Percentiles rank a stretch among this genome's conserved stretches.
Conservation (phyloP, 371 early-diverging fungal genomes). For the Ordospora colligata region DNA sequence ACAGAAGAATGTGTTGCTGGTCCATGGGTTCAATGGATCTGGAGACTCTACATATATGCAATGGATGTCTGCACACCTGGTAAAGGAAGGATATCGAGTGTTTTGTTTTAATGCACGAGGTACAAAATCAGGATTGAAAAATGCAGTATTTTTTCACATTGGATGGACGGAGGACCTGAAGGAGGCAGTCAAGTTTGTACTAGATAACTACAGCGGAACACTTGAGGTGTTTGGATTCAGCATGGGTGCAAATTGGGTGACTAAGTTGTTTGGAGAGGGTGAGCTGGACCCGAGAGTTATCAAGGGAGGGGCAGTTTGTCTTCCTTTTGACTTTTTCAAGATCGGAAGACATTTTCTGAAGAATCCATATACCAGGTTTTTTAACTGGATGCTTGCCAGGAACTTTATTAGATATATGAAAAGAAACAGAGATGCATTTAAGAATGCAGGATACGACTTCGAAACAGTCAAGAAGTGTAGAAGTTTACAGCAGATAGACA, state of each 20-base stretch:
- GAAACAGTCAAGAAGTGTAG: slow-evolving; percentile 1
- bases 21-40: slow-evolving; percentile 59
- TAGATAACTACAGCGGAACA: slow-evolving; percentile 49
- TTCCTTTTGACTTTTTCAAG: slow-evolving; percentile 58
- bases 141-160: slow-evolving; percentile 55
- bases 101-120: slow-evolving; percentile 57
- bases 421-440: slow-evolving; percentile 35
- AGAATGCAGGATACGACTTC: slow-evolving; percentile 17
- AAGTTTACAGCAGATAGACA: slow-evolving; percentile 15
- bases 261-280: slow-evolving; percentile 53
- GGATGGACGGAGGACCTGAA: slow-evolving; percentile 57
- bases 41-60: slow-evolving; percentile 46
- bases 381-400: slow-evolving; percentile 40
- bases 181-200: slow-evolving; percentile 40
- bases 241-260: slow-evolving; percentile 55
- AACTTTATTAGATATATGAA: slow-evolving; percentile 50
- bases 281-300: slow-evolving; percentile 32
- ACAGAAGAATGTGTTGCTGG: slow-evolving; percentile 49
- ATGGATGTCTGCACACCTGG: slow-evolving; percentile 41
- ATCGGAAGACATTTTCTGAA: slow-evolving; percentile 36
- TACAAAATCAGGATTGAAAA: slow-evolving; percentile 27
- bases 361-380: slow-evolving; percentile 39
- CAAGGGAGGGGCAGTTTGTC: slow-evolving; percentile 52
- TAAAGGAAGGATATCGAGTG: slow-evolving; percentile 44
- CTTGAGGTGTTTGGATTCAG: slow-evolving; percentile 57